phyloP scores from a whole-genome alignment of 2,329 filamentous ascomycete species.

The Ophiostoma ulmi region DNA sequence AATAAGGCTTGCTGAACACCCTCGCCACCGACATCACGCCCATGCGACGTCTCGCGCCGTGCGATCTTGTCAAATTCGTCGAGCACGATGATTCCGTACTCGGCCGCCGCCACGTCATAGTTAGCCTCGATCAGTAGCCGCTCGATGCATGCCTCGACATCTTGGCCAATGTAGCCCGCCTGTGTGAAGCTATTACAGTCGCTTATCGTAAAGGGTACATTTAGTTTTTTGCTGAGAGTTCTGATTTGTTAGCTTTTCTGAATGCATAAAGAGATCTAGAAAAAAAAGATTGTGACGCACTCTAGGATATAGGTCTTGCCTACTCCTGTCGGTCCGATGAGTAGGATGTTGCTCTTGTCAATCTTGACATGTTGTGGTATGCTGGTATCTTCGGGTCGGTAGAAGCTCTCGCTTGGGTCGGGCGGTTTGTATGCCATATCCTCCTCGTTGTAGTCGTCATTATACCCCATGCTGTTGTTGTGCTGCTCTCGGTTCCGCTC shows the following conservation, averaged over 20 bases:
- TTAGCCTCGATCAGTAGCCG: slow-evolving; percentile 83
- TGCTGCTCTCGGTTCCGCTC: slow-evolving; percentile 37
- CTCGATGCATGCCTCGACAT: slow-evolving; percentile 94
- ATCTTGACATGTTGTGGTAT: slow-evolving; percentile 59
- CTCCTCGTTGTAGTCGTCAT: slow-evolving; percentile 13
- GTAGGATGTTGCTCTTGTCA: slow-evolving; percentile 90
- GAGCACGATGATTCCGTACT: slow-evolving; percentile 89
- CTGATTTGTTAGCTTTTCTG: slow-evolving; percentile 41
- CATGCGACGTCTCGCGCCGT: slow-evolving; percentile 77
- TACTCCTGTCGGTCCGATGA: slow-evolving; percentile 88
- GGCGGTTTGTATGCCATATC: background rate
- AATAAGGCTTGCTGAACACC: slow-evolving; percentile 93
- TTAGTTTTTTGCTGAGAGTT: slow-evolving; percentile 85
- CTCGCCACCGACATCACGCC: slow-evolving; percentile 91
- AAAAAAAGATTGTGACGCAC: slow-evolving; percentile 34
- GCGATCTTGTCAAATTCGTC: slow-evolving; percentile 98
- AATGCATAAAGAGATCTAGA: background rate
- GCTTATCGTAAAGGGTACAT: slow-evolving; percentile 90
- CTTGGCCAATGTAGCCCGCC: slow-evolving; percentile 94
- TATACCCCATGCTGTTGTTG: slow-evolving; percentile 67
- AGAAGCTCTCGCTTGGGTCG: slow-evolving; percentile 2
- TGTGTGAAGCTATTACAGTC: slow-evolving; percentile 96
- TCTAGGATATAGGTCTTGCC: slow-evolving; percentile 92
- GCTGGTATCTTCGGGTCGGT: slow-evolving; percentile 41
- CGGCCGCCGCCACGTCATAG: slow-evolving; percentile 77